Conservation (phyloP, 1,139 yeast genomes). For the Saccharomyces hybrid region DNA sequence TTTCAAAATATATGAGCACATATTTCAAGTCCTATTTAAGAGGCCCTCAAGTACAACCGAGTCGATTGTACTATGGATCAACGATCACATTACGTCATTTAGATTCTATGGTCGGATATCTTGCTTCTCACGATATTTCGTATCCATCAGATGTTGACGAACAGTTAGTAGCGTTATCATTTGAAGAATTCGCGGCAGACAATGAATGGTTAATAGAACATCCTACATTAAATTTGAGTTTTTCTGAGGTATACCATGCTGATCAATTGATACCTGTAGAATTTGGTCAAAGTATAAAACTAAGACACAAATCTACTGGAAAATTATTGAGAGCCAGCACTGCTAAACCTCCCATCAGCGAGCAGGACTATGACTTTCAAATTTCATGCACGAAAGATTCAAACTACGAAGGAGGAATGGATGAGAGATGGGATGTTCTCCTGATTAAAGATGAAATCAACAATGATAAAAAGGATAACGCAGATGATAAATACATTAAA, state of each 20-base stretch:
- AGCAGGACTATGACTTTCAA: slow-evolving; percentile 71
- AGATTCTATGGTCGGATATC: slow-evolving; percentile 50
- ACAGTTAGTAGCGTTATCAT: slow-evolving; percentile 64
- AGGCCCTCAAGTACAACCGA: slow-evolving; percentile 33
- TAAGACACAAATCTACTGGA: slow-evolving; percentile 58
- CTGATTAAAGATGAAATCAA: slow-evolving; percentile 1
- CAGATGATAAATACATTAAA: slow-evolving; percentile 36
- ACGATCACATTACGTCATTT: slow-evolving; percentile 58
- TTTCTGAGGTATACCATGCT: slow-evolving; percentile 16
- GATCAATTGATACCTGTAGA: slow-evolving; percentile 36
- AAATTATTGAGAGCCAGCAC: slow-evolving; percentile 52
- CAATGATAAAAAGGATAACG: slow-evolving; percentile 9
- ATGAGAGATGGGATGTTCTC: slow-evolving; percentile 43
- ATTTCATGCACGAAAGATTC: slow-evolving; percentile 57
- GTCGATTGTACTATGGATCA: slow-evolving; percentile 58
- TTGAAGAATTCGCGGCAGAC: slow-evolving; percentile 43
- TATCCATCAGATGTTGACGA: slow-evolving; percentile 51
- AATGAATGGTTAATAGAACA: slow-evolving; percentile 65
- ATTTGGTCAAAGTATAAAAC: slow-evolving; percentile 46
- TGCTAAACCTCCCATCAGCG: slow-evolving; percentile 67
- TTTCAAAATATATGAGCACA: slow-evolving; percentile 45
- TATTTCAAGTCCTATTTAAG: slow-evolving; percentile 47
- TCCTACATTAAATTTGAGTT: slow-evolving; percentile 10
- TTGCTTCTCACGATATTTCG: slow-evolving; percentile 55
- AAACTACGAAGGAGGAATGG: slow-evolving; percentile 41